Percentiles rank a stretch among this genome's conserved stretches.
phyloP scores from a whole-genome alignment of 441 rosid genomes.

The Arabidopsis lyrata region DNA sequence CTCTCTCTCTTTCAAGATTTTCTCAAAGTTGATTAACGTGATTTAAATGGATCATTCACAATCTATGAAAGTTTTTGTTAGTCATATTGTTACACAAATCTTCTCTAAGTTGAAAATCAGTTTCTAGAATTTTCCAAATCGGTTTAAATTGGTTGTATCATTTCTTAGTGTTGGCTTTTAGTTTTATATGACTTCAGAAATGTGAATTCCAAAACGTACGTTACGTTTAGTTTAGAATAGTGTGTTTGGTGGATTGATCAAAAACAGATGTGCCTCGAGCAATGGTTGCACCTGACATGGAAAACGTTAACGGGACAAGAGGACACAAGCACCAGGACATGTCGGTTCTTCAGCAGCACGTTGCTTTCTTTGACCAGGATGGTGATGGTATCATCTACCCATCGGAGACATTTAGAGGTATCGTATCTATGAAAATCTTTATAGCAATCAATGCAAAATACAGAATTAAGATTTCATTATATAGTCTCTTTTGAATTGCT shows the following conservation, averaged over 20 bases:
- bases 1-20: too few relatives aligned
- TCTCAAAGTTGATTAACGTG: too few relatives aligned
- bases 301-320: conserved; percentile 51
- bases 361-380: conserved; percentile 52
- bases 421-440: conserved; percentile 20
- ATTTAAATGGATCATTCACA: not conserved
- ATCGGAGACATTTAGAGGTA: conserved; percentile 50
- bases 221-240: not conserved
- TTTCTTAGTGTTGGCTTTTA: too few relatives aligned
- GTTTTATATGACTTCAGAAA: too few relatives aligned
- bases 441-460: not conserved
- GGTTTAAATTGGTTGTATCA: not conserved
- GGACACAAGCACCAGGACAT: conserved; percentile 51
- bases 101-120: not conserved
- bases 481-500: not conserved
- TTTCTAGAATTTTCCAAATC: not conserved
- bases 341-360: conserved; percentile 62
- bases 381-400: conserved; percentile 57
- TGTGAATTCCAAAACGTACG: too few relatives aligned
- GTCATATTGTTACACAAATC: not conserved
- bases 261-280: conserved; percentile 51
- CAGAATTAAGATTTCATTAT: not conserved
- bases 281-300: conserved; percentile 50
- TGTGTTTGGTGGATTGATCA: not conserved
- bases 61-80: not conserved